Base-by-base conservation (phyloP, 2,329 filamentous ascomycete genomes). In the Diaporthe australafricana region DNA sequence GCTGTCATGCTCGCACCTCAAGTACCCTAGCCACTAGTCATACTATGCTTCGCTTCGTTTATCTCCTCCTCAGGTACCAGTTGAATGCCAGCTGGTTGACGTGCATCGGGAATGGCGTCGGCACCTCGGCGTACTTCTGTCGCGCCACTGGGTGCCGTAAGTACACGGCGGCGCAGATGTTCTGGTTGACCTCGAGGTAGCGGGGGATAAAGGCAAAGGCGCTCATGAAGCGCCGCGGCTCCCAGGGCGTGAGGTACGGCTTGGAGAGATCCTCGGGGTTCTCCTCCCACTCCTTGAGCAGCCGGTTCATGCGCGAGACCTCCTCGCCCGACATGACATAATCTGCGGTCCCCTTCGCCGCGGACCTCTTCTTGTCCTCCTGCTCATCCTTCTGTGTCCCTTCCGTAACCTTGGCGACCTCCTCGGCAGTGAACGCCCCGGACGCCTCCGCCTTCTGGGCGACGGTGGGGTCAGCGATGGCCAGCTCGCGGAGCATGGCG, bases 101-200 rank as follows among this genome's bases (percentile, higher is more conserved):
- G 75, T 90, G 84, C 71, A 89, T 85, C 65, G 85, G 83, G 82
- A 95, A 98, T 22, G 96, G 96, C 30, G 94, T 94, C 1, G 96
- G 96, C 73, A 96, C 92, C 82, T 96, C 96, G 5, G 93, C 91
- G 75, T 90, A 78, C 14, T 95, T 95, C 3, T 92, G 92, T 73
- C 95, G 88, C 32, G 94, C 96, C 53, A 98, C 96, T 0, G 96
- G 96, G 85, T 99, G 96, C 71, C 96, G 89, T 74, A 99, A 85
- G 82, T 99, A 99, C 50, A 99, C 95, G 14, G 96, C 96, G 1
- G 95, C 92, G 83, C 96, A 99, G 78, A 98, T 93, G 79, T 95
- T 97, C 82, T 97, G 96, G 86, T 98, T 98, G 77, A 99, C 96
- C 84, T 99, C 97, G 73, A 99, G 89, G 82, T 98, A 99, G 68